A percentile compares a stretch with the other conserved stretches of the same genome.
Evolutionary conservation across 1,139 yeast genomes (phyloP).

Genomic region (Pichia terricola): DNA sequence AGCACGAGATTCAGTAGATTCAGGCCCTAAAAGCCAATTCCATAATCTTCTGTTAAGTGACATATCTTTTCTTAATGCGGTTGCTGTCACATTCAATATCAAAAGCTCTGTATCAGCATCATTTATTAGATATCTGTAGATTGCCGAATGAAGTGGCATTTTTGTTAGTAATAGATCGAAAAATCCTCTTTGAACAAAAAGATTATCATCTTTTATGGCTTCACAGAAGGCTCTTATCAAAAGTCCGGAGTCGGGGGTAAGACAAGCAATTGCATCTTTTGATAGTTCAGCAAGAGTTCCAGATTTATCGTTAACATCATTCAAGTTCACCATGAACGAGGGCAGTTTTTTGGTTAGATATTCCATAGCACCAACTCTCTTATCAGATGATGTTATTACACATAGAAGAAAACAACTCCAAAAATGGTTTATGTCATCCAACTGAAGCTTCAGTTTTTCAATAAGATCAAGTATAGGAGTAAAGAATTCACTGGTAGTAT

Average conservation of each 20-base stretch:
- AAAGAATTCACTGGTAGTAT: slow-evolving; percentile 80
- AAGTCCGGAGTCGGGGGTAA: slow-evolving; percentile 73
- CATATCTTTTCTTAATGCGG: slow-evolving; percentile 80
- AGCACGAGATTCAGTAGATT: slow-evolving; percentile 11
- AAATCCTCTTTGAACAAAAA: slow-evolving; percentile 81
- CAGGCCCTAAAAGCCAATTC: slow-evolving; percentile 87
- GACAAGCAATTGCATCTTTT: slow-evolving; percentile 49
- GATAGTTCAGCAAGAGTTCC: slow-evolving; percentile 7
- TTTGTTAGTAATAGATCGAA: slow-evolving; percentile 68
- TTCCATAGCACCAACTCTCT: slow-evolving; percentile 71
- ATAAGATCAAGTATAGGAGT: slow-evolving; percentile 49
- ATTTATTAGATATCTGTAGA: slow-evolving; percentile 40
- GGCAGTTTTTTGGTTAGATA: slow-evolving; percentile 71
- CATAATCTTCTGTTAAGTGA: slow-evolving; percentile 85
- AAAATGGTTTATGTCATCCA: slow-evolving; percentile 64
- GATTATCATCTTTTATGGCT: slow-evolving; percentile 52
- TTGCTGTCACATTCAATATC: slow-evolving; percentile 52
- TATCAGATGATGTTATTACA: slow-evolving; percentile 68
- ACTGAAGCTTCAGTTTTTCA: slow-evolving; percentile 47
- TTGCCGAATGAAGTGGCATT: slow-evolving; percentile 53
- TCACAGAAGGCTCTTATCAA: slow-evolving; percentile 63
- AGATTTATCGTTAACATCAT: slow-evolving; percentile 8
- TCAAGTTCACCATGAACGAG: slow-evolving; percentile 26
- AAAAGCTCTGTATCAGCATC: slow-evolving; percentile 48
- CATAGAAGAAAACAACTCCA: slow-evolving; percentile 80